Percentiles rank a stretch among this genome's conserved stretches.
phyloP scores from a whole-genome alignment of 2,329 filamentous ascomycete genomes.

The Fusarium sp. region DNA sequence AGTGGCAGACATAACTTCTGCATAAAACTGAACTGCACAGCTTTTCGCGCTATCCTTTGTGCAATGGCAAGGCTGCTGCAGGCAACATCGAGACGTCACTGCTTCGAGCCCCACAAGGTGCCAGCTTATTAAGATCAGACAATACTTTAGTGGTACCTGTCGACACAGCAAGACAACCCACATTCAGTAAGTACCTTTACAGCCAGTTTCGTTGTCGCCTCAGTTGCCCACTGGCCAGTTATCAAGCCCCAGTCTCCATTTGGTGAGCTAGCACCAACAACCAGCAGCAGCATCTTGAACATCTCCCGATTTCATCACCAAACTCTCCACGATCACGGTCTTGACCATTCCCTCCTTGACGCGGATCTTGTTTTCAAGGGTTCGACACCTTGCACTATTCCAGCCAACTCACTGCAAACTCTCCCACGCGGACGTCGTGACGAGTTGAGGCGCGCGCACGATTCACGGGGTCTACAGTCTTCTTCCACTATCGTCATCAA shows the following conservation, averaged over 20 bases:
- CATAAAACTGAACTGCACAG: conserved; percentile 32
- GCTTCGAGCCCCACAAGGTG: conserved; percentile 38
- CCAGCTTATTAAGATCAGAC: conserved; percentile 34
- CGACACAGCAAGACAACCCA: conserved; percentile 1
- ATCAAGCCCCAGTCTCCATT: conserved; percentile 38
- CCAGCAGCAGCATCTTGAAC: conserved; percentile 40
- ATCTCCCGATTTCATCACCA: conserved; percentile 30
- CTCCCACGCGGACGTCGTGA: conserved; percentile 38
- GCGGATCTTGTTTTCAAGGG: conserved; percentile 11
- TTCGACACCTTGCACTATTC: conserved; percentile 4
- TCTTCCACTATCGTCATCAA: conserved; percentile 37
- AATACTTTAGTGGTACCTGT: conserved; percentile 45
- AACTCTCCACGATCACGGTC: conserved; percentile 20
- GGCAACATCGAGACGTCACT: conserved; percentile 56
- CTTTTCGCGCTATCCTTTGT: conserved; percentile 10
- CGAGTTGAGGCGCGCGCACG: conserved; percentile 46
- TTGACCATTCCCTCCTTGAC: conserved; percentile 13
- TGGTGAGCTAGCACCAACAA: conserved; percentile 42
- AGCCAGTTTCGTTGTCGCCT: conserved; percentile 27
- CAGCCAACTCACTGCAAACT: conserved; percentile 14
- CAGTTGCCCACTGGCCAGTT: conserved; percentile 41
- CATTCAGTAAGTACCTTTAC: conserved; percentile 37
- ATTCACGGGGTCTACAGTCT: conserved; percentile 1
- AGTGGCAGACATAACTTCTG: neutral
- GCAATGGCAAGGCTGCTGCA: conserved; percentile 34